These are phyloP conservation scores for Colletotrichum acutatum DNA, from an alignment of 2,329 filamentous ascomycete species.

Conservation along the genomic window DNA sequence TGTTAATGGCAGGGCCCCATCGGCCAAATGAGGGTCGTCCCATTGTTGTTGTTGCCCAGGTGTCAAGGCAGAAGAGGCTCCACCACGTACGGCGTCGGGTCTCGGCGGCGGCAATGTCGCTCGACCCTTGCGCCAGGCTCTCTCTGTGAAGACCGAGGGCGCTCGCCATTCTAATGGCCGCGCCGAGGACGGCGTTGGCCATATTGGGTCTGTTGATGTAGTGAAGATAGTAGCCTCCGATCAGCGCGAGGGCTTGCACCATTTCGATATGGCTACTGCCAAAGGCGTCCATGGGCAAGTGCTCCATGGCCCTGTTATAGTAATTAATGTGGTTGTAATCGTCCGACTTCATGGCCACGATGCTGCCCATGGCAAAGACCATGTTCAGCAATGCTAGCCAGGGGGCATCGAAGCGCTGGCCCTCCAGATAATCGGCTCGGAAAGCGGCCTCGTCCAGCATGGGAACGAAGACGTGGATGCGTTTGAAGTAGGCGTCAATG, in stretches of 20 bases:
- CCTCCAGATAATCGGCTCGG: slow-evolving; percentile 64
- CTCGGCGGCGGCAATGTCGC: slow-evolving; percentile 65
- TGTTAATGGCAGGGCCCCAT: slow-evolving; percentile 75
- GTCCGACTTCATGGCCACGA: slow-evolving; percentile 72
- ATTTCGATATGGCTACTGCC: slow-evolving; percentile 74
- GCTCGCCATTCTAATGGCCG: slow-evolving; percentile 79
- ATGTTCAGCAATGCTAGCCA: slow-evolving; percentile 82
- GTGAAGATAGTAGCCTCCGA: slow-evolving; percentile 82
- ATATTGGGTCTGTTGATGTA: slow-evolving; percentile 83
- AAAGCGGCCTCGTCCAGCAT: slow-evolving; percentile 80
- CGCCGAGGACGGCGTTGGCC: slow-evolving; percentile 78
- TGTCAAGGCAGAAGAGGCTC: slow-evolving; percentile 79
- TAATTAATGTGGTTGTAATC: slow-evolving; percentile 77
- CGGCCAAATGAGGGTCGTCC: slow-evolving; percentile 77
- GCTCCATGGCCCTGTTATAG: slow-evolving; percentile 74
- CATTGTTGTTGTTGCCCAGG: slow-evolving; percentile 78
- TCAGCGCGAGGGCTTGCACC: slow-evolving; percentile 76
- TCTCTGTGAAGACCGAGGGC: slow-evolving; percentile 79
- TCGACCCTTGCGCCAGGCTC: slow-evolving; percentile 54
- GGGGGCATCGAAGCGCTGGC: slow-evolving; percentile 71
- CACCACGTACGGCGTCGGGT: slow-evolving; percentile 78
- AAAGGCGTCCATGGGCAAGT: slow-evolving; percentile 74
- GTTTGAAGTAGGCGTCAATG: slow-evolving; percentile 81
- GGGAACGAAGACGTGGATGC: slow-evolving; percentile 77
- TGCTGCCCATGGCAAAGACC: slow-evolving; percentile 80